These are phyloP conservation scores for Trichophyton equinum DNA, from an alignment of 2,329 filamentous ascomycete species.

Conservation along the genomic window DNA sequence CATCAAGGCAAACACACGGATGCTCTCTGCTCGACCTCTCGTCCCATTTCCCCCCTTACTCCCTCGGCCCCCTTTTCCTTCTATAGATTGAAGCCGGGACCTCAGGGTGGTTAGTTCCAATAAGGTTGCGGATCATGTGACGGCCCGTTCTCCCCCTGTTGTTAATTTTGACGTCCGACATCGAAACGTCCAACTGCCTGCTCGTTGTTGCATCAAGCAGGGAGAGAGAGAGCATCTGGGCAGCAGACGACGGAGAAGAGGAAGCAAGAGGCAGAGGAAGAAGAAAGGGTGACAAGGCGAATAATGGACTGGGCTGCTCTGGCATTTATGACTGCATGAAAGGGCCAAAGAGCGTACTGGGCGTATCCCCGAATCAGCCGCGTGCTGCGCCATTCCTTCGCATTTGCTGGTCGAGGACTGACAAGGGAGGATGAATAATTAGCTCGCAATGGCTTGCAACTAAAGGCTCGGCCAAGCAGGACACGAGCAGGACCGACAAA, in stretches of 20 bases:
- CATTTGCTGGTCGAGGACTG: background rate
- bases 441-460: slow-evolving; percentile 1
- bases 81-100: too few relatives aligned
- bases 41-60: background rate
- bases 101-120: background rate
- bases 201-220: background rate
- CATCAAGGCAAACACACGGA: background rate
- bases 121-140: slow-evolving; percentile 2
- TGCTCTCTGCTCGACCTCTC: background rate
- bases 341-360: background rate
- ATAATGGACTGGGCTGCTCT: too few relatives aligned
- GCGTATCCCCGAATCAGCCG: slow-evolving; percentile 9
- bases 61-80: too few relatives aligned
- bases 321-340: too few relatives aligned
- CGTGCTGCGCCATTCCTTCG: slow-evolving; percentile 8
- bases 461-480: slow-evolving; percentile 1
- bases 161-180: background rate
- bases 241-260: background rate
- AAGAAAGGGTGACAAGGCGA: background rate
- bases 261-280: background rate
- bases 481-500: slow-evolving; percentile 3
- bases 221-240: background rate
- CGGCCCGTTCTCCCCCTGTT: background rate
- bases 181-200: background rate
- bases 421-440: background rate